phyloP scores from a whole-genome alignment of 2,329 filamentous ascomycete genomes.

The Venturia pyrina region DNA sequence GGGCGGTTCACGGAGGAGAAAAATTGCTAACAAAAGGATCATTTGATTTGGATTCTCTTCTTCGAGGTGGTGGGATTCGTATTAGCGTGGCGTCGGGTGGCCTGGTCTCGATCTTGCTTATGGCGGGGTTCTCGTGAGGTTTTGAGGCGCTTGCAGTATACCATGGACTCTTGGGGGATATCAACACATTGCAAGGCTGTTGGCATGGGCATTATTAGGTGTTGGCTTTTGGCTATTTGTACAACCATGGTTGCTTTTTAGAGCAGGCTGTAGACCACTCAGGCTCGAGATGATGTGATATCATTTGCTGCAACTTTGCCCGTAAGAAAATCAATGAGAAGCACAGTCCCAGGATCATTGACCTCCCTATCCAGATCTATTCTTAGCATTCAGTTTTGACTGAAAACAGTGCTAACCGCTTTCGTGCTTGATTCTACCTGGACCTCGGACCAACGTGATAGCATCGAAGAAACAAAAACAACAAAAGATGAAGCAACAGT shows the following conservation, averaged over 20 bases:
- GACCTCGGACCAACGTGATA: background rate
- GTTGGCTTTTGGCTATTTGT: too few relatives aligned
- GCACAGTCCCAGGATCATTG: too few relatives aligned
- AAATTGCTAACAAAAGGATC: background rate
- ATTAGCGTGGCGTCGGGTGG: background rate
- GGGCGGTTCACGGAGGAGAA: constrained; percentile 2
- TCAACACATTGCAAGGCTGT: too few relatives aligned
- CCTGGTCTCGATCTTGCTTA: background rate
- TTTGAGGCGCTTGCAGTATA: too few relatives aligned
- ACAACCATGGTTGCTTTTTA: too few relatives aligned
- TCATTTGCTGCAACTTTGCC: too few relatives aligned
- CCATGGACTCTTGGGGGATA: too few relatives aligned
- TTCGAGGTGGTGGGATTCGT: background rate
- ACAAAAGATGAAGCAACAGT: background rate
- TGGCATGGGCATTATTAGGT: too few relatives aligned
- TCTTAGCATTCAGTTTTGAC: background rate
- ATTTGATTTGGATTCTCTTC: background rate
- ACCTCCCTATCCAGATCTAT: too few relatives aligned
- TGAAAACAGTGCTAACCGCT: background rate
- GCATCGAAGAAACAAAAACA: background rate
- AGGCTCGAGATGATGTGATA: too few relatives aligned
- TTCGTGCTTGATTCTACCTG: background rate
- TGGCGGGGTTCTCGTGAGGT: background rate
- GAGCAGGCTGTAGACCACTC: too few relatives aligned
- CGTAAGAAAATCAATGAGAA: too few relatives aligned